Percentiles rank a stretch among this genome's conserved stretches.
phyloP scores from a whole-genome alignment of 768 basidiomycete genomes.

The Agaricus sinodeliciosus region DNA sequence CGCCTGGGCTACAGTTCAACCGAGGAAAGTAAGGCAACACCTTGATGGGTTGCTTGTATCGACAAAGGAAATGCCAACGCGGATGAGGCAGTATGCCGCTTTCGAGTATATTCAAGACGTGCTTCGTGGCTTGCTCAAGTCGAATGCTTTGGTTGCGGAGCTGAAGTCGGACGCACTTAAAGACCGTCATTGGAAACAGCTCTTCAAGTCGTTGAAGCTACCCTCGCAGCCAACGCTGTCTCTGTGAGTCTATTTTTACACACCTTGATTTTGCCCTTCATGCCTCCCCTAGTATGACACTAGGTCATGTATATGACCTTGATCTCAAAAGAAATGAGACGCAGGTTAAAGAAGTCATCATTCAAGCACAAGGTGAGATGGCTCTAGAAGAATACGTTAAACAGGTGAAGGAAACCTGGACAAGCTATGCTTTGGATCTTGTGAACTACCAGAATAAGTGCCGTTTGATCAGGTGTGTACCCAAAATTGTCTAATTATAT shows the following conservation, averaged over 20 bases:
- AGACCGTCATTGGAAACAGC: slow-evolving; percentile 96
- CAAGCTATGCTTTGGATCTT: slow-evolving; percentile 89
- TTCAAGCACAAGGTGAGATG: slow-evolving; percentile 99
- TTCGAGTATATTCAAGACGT: slow-evolving; percentile 97
- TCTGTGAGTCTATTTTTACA: slow-evolving; percentile 37
- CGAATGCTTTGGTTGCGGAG: slow-evolving; percentile 85
- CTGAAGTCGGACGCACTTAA: slow-evolving; percentile 96
- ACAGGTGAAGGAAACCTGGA: slow-evolving; percentile 97
- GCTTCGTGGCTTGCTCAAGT: slow-evolving; percentile 79
- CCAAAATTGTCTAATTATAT: neutral
- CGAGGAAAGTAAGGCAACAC: slow-evolving; percentile 90
- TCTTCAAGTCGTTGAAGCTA: slow-evolving; percentile 83
- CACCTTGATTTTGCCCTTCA: neutral
- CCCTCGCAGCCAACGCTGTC: slow-evolving; percentile 71
- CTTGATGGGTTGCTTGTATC: slow-evolving; percentile 86
- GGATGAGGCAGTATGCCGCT: slow-evolving; percentile 98
- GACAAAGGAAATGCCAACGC: slow-evolving; percentile 98
- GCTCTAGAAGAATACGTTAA: slow-evolving; percentile 93
- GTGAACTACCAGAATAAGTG: slow-evolving; percentile 99
- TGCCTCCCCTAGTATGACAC: slow-evolving; percentile 62
- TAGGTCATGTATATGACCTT: slow-evolving; percentile 95
- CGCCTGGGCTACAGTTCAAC: slow-evolving; percentile 88
- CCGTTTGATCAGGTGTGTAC: slow-evolving; percentile 72
- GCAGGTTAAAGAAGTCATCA: slow-evolving; percentile 88
- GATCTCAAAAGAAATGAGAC: slow-evolving; percentile 92